These are phyloP conservation scores for Plectosphaerella cucumerina DNA, from an alignment of 2,329 filamentous ascomycete genomes.

Conservation along the genomic window DNA sequence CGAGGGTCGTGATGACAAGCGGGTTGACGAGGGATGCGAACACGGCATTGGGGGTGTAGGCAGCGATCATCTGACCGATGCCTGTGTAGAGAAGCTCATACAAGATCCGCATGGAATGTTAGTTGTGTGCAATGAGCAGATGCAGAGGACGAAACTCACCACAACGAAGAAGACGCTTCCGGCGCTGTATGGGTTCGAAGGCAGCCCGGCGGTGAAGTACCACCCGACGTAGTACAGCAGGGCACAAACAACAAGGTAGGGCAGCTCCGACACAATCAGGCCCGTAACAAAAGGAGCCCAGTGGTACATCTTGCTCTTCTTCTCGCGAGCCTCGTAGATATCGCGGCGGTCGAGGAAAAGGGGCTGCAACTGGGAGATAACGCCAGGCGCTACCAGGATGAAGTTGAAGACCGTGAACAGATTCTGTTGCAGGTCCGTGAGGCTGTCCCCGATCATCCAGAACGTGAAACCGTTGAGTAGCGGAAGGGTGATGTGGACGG, in stretches of 20 bases:
- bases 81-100: constrained; percentile 37
- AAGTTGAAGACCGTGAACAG: constrained; percentile 47
- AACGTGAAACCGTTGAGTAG: constrained; percentile 46
- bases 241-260: constrained; percentile 38
- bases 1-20: constrained; percentile 34
- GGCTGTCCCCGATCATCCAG: constrained; percentile 39
- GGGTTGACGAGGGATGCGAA: constrained; percentile 45
- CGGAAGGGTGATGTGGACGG: constrained; percentile 36
- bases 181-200: constrained; percentile 21
- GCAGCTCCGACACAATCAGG: constrained; percentile 40
- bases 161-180: constrained; percentile 33
- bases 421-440: constrained; percentile 29
- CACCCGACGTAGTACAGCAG: constrained; percentile 40
- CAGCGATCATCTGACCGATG: constrained; percentile 38
- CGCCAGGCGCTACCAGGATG: constrained; percentile 45
- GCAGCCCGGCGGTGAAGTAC: constrained; percentile 38
- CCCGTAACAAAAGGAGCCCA: constrained; percentile 44
- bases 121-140: constrained; percentile 16
- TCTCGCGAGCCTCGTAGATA: constrained; percentile 45
- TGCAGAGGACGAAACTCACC: constrained; percentile 17
- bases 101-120: too few relatives aligned
- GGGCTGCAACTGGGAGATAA: constrained; percentile 43
- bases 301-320: constrained; percentile 46
- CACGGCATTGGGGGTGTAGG: constrained; percentile 44
- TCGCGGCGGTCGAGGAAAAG: constrained; percentile 43